Evolutionary conservation across 208 protist genomes (phyloP), one percentile per base, ranked within the genome.

Genomic region (Leishmania braziliensis): DNA sequence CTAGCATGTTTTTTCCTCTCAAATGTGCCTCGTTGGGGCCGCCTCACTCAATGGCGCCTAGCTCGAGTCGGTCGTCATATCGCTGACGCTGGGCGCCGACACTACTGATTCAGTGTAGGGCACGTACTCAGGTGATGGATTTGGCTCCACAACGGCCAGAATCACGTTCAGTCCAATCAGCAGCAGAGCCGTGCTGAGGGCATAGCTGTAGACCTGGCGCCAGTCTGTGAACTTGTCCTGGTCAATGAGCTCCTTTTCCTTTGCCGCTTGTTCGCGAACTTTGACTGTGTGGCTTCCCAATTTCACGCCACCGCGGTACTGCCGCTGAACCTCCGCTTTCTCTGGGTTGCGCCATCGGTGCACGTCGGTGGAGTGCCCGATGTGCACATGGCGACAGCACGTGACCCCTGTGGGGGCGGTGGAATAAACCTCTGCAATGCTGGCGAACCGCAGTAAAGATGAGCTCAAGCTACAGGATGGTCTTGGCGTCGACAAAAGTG

Each of bases 191-290:
- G 75, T 46, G 50, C 77, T 88, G 29, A 86, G 63, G 18, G 86
- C 84, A 72, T 84, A 85, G 23, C 76, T 63, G 82, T 84, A 89
- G 14, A 92, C 78, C 39, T 91, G 75, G 54, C 82, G 78, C 93
- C 90, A 94, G 76, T 96, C 84, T 0, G 90, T 94, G 69, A 91
- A 91, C 74, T 91, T 91, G 79, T 92, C 90, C 33, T 91, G 82
- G 20, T 87, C 86, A 10, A 93, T 80, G 20, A 95, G 72, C 60
- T 82, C 23, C 63, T 87, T 86, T 78, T 95, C 93, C 16, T 82
- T 69, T n/a, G 77, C 80, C 36, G 85, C 85, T 70, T 87, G 86
- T 62, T 89, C 88, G 18, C 85, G 73, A 18, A 86, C 82, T 39
- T 87, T 82, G 0, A 79, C 78, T 46, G 82, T 84, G 36, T 89